Conservation (phyloP, 192 early-diverging fungal species). For the Backusella circina region DNA sequence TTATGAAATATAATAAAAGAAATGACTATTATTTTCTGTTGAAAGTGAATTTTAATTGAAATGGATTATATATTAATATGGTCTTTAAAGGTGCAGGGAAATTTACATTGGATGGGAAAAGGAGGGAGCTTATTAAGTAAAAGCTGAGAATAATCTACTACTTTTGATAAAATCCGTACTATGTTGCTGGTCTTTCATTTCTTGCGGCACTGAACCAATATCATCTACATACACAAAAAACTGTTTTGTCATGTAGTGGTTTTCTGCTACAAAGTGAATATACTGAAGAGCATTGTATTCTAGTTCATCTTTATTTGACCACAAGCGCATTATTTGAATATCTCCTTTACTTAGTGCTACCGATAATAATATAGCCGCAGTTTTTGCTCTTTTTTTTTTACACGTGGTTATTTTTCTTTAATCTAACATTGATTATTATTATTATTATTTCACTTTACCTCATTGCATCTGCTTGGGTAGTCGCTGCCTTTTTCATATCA, state of each 20-base stretch:
- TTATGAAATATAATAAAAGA: not conserved
- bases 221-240: conserved; percentile 5
- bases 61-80: not conserved
- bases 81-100: not conserved
- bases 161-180: not conserved
- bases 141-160: not conserved
- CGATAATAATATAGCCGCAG: not conserved
- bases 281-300: not conserved
- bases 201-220: not conserved
- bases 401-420: not conserved
- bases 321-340: not conserved
- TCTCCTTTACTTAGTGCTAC: not conserved
- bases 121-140: not conserved
- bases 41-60: not conserved
- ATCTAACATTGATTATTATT: not conserved
- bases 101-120: not conserved
- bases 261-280: not conserved
- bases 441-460: not conserved
- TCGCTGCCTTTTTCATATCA: not conserved
- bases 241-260: not conserved
- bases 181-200: not conserved
- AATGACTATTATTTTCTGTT: not conserved
- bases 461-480: not conserved
- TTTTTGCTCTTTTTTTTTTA: not conserved
- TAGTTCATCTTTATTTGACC: not conserved